Evolutionary conservation across 805 yeast species (phyloP), one percentile per base, ranked within the genome.

Genomic region (Schizosaccharomyces cryophilus): DNA sequence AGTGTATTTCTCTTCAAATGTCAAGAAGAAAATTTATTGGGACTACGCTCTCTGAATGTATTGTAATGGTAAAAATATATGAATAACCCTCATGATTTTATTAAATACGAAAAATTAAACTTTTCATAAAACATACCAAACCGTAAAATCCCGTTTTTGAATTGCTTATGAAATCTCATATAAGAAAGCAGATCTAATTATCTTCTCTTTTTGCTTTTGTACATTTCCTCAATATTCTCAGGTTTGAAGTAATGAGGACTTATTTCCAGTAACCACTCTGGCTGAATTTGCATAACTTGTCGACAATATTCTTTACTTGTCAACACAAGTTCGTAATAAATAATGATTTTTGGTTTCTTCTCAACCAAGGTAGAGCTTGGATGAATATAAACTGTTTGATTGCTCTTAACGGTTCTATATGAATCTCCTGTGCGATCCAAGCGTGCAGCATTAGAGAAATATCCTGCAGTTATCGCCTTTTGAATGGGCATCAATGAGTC

Each of bases 261-360:
- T 60, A 69, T 71, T 71, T 70, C 83, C 79, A 58, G 80, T 72
- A 90, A 73, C 95, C 95, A 86, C 64, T 75, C 76, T 0, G 95
- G 85, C 60, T 87, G 88, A 42, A 93, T 80, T n/a, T 78, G 78
- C 19, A 89, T 84, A 35, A 84, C 82, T 66, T 87, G 87, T 62
- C 93, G 85, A 95, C 90, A 87, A 68, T 85, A 93, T 74, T 90
- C 97, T 67, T 82, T 82, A 17, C 85, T 79, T 0, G 98, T 90
- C 65, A 87, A 75, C 38, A 88, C 78, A 61, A 88, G 75, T 40
- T 88, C 85, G 67, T 88, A 88, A 67, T 87, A 89, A 7, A 90
- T 70, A 56, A 88, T 84, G 71, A 86, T 87, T 63, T 85, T 90
- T 13, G 90, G 85, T 45, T 77, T 78, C 62, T 73, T 73, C 17